phyloP scores from a whole-genome alignment of 2,329 filamentous ascomycete species.

The Leptodontidium sp. region DNA sequence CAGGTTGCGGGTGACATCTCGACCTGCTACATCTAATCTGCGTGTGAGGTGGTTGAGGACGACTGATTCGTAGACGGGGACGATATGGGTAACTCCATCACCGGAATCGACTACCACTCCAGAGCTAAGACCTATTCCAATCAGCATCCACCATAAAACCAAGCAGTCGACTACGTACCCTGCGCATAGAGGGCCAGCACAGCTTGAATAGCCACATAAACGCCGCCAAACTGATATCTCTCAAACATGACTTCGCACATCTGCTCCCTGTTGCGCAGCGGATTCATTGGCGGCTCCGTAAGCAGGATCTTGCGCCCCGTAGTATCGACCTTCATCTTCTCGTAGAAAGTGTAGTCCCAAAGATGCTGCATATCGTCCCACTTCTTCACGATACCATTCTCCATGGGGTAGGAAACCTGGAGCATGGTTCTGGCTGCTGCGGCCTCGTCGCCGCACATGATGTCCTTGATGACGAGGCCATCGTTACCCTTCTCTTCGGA shows the following conservation, averaged over 20 bases:
- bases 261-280: conserved; percentile 93
- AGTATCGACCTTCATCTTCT: conserved; percentile 95
- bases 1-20: conserved; percentile 97
- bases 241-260: conserved; percentile 99
- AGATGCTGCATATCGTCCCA: conserved; percentile 99
- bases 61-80: conserved; percentile 97
- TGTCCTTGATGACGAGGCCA: conserved; percentile 89
- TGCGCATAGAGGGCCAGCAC: conserved; percentile 96
- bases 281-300: conserved; percentile 98
- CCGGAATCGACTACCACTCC: conserved; percentile 99
- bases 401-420: conserved; percentile 99
- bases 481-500: conserved; percentile 80
- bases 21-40: conserved; percentile 91
- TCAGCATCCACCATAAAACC: conserved; percentile 24
- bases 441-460: conserved; percentile 99
- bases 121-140: conserved; percentile 75
- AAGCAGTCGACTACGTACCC: conserved; percentile 60
- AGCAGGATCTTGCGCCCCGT: conserved; percentile 95
- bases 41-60: conserved; percentile 97
- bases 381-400: conserved; percentile 98
- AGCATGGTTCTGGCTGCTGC: conserved; percentile 96
- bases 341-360: conserved; percentile 98
- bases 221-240: conserved; percentile 92
- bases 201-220: conserved; percentile 98
- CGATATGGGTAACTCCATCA: conserved; percentile 97